These are phyloP conservation scores for Suaeda aralocaspica DNA, from an alignment of 148 eudicot genomes.

Conservation along the genomic window DNA sequence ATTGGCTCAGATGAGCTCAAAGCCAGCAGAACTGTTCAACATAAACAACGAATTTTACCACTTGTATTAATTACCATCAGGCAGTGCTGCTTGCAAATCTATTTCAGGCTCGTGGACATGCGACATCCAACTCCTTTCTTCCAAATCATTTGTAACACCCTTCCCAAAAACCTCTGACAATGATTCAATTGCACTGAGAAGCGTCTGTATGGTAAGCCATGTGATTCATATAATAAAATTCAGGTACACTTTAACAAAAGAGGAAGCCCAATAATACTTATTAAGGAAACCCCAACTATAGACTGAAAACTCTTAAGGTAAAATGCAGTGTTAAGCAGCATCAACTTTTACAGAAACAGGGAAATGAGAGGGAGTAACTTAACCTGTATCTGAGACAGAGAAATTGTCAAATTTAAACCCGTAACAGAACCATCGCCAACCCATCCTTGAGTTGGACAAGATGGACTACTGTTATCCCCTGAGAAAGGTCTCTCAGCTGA, in stretches of 20 bases:
- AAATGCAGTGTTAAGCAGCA: not conserved
- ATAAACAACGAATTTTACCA: constrained; percentile 10
- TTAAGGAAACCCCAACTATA: not conserved
- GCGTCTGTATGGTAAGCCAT: constrained; percentile 46
- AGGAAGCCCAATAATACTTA: constrained; percentile 10
- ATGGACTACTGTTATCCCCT: constrained; percentile 30
- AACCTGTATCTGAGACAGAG: constrained; percentile 79
- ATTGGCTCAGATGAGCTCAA: constrained; percentile 8
- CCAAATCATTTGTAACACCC: constrained; percentile 29
- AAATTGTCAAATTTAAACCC: constrained; percentile 66
- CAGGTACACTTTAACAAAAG: too few relatives aligned
- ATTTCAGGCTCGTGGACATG: constrained; percentile 41
- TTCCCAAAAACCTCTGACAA: constrained; percentile 48
- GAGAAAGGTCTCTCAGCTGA: constrained; percentile 50
- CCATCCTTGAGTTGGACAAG: constrained; percentile 48
- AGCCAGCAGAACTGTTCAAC: constrained; percentile 14
- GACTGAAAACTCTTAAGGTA: not conserved
- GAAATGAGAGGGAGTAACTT: not conserved
- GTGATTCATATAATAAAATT: constrained; percentile 8
- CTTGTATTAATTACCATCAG: constrained; percentile 61
- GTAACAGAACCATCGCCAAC: constrained; percentile 69
- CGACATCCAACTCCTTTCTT: constrained; percentile 32
- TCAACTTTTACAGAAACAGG: not conserved
- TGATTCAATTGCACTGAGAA: constrained; percentile 51
- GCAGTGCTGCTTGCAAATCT: constrained; percentile 43